Conservation (phyloP, 495 filamentous ascomycete species). For the Neurospora intermedia region DNA sequence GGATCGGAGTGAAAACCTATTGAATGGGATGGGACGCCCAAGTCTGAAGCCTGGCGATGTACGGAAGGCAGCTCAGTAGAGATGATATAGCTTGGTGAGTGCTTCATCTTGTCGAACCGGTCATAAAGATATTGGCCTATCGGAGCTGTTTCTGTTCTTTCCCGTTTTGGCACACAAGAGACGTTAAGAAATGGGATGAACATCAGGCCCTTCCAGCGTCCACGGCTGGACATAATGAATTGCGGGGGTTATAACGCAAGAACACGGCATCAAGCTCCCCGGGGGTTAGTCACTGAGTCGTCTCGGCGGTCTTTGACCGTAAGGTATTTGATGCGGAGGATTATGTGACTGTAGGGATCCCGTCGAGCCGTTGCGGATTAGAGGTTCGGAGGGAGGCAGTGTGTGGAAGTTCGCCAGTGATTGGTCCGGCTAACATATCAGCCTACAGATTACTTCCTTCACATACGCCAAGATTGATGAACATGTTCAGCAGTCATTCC, state of each 20-base stretch:
- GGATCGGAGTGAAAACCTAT: background rate
- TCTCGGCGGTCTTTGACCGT: slow-evolving; percentile 2
- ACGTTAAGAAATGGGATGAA: background rate
- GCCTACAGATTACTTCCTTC: background rate
- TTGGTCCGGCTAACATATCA: background rate
- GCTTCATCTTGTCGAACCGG: background rate
- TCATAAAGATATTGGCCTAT: background rate
- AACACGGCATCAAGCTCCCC: slow-evolving; percentile 11
- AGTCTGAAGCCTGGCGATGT: background rate
- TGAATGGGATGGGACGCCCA: background rate
- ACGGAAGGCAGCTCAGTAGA: background rate
- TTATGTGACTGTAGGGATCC: background rate
- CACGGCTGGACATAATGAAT: background rate
- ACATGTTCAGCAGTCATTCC: background rate
- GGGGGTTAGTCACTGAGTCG: slow-evolving; percentile 7
- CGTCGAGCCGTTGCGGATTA: background rate
- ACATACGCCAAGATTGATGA: background rate
- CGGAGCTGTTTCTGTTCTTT: background rate
- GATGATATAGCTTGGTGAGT: slow-evolving; percentile 3
- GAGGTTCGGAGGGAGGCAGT: background rate
- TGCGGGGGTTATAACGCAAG: slow-evolving; percentile 6
- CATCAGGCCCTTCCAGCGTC: background rate
- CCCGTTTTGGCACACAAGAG: background rate
- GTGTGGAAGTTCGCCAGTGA: background rate
- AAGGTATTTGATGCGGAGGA: background rate